phyloP scores from a whole-genome alignment of 176 grass and related monocot genomes.

The Eleusine indica region DNA sequence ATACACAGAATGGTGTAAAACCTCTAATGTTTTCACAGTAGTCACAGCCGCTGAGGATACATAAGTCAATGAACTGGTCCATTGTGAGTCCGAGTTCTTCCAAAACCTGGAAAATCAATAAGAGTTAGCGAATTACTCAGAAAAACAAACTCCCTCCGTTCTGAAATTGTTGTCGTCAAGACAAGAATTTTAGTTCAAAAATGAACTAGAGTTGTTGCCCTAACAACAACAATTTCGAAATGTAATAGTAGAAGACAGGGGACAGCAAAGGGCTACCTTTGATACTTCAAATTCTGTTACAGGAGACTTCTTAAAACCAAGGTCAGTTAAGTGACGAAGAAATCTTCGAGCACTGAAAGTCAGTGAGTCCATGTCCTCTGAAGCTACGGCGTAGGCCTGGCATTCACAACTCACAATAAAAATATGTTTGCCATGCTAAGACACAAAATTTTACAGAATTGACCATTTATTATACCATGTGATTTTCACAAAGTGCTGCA shows the following conservation, averaged over 20 bases:
- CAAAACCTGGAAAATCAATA: slow-evolving; percentile 62
- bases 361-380: slow-evolving; percentile 94
- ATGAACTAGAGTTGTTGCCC: too few species aligned
- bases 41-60: slow-evolving; percentile 93
- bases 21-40: slow-evolving; percentile 95
- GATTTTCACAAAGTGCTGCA: slow-evolving; percentile 82
- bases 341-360: slow-evolving; percentile 83
- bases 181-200: too few species aligned
- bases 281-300: slow-evolving; percentile 91
- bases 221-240: too few species aligned
- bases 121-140: background rate
- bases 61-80: slow-evolving; percentile 95
- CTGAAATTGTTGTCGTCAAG: too few species aligned
- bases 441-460: slow-evolving; percentile 2
- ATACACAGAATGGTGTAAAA: slow-evolving; percentile 23
- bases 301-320: slow-evolving; percentile 76
- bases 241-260: background rate
- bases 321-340: slow-evolving; percentile 90
- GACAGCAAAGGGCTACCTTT: slow-evolving; percentile 47
- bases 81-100: slow-evolving; percentile 83
- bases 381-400: slow-evolving; percentile 88
- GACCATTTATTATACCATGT: slow-evolving; percentile 54
- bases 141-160: background rate
- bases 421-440: slow-evolving; percentile 34
- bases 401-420: slow-evolving; percentile 31